Evolutionary conservation across 345 rosid genomes (phyloP).

Genomic region (Pugionium cornutum): DNA sequence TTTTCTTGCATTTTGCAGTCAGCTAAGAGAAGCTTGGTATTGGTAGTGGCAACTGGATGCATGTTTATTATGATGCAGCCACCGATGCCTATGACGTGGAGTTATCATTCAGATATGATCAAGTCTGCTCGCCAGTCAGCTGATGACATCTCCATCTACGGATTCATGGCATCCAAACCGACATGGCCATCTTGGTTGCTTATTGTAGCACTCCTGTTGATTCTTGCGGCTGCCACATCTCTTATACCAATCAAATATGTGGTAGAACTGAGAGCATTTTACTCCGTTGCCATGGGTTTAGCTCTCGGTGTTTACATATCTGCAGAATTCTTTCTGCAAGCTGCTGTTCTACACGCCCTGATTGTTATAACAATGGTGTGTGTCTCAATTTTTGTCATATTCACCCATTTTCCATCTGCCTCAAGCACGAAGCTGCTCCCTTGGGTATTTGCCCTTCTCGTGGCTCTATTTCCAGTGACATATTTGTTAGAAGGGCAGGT

Average conservation of each 20-base stretch:
- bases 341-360: slow-evolving; percentile 80
- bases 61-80: slow-evolving; percentile 94
- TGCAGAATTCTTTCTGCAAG: slow-evolving; percentile 97
- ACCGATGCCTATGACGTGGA: slow-evolving; percentile 82
- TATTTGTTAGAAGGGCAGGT: slow-evolving; percentile 96
- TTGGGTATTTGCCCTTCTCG: slow-evolving; percentile 94
- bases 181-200: slow-evolving; percentile 99
- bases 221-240: slow-evolving; percentile 85
- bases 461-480: slow-evolving; percentile 94
- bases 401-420: slow-evolving; percentile 98
- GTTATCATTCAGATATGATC: slow-evolving; percentile 77
- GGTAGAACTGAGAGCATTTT: slow-evolving; percentile 81
- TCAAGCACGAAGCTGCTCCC: slow-evolving; percentile 95
- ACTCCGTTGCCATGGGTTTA: slow-evolving; percentile 79
- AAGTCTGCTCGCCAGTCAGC: slow-evolving; percentile 89
- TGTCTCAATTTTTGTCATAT: slow-evolving; percentile 82
- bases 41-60: slow-evolving; percentile 87
- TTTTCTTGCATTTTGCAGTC: slow-evolving; percentile 51
- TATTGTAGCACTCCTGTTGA: slow-evolving; percentile 75
- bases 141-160: slow-evolving; percentile 95
- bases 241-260: slow-evolving; percentile 83
- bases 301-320: slow-evolving; percentile 91
- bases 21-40: slow-evolving; percentile 87
- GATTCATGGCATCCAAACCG: slow-evolving; percentile 90
- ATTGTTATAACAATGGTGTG: slow-evolving; percentile 84